These are phyloP conservation scores for Colletotrichum phormii DNA, from an alignment of 2,329 filamentous ascomycete genomes.

Conservation along the genomic window DNA sequence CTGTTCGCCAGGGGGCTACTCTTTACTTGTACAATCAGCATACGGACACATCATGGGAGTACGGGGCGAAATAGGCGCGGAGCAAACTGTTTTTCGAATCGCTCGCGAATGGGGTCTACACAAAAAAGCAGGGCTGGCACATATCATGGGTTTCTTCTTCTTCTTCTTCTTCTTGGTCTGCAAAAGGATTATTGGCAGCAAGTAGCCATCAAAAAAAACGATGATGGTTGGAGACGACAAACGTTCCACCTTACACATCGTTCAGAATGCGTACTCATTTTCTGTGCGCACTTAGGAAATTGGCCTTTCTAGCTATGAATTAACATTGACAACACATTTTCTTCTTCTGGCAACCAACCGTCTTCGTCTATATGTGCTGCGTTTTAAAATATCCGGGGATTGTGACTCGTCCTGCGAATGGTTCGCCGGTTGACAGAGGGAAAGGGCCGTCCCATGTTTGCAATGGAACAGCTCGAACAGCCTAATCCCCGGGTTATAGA, in stretches of 20 bases:
- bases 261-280: neutral
- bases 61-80: constrained; percentile 22
- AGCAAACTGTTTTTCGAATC: constrained; percentile 22
- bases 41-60: constrained; percentile 28
- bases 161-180: neutral
- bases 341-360: neutral
- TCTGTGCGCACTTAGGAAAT: neutral
- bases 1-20: constrained; percentile 8
- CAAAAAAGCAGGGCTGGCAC: constrained; percentile 11
- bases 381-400: neutral
- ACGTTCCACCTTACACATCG: neutral
- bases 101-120: constrained; percentile 5
- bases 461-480: constrained; percentile 2
- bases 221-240: constrained; percentile 12
- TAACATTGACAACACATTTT: constrained; percentile 4
- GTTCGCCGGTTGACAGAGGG: neutral
- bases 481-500: constrained; percentile 6
- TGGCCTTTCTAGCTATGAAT: constrained; percentile 2
- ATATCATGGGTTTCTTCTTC: neutral
- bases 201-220: neutral
- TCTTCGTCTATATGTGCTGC: neutral
- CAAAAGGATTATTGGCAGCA: constrained; percentile 4
- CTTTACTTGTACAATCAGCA: constrained; percentile 31
- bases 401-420: constrained; percentile 1
- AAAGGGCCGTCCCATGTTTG: constrained; percentile 5